Evolutionary conservation across 331 rosid genomes (phyloP).

Genomic region (Prunus yedoensis): DNA sequence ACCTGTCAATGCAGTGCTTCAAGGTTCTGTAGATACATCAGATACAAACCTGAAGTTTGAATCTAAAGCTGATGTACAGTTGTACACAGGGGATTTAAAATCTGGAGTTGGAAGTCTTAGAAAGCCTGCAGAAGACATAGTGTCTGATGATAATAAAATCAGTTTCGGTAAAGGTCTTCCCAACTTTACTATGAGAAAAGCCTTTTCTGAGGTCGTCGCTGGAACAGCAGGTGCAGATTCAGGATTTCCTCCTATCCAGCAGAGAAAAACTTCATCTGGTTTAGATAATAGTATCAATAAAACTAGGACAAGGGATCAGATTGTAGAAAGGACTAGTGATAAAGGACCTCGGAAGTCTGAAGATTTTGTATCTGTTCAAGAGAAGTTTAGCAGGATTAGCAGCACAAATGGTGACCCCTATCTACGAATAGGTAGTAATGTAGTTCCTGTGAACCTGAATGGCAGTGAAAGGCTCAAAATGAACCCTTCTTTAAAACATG

Average conservation of each 20-base stretch:
- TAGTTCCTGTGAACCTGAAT: slow-evolving; percentile 63
- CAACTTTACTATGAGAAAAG: slow-evolving; percentile 71
- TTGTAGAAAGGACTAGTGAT: slow-evolving; percentile 35
- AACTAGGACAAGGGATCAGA: slow-evolving; percentile 46
- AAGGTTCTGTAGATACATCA: slow-evolving; percentile 36
- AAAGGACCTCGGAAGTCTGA: slow-evolving; percentile 44
- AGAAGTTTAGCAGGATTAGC: slow-evolving; percentile 33
- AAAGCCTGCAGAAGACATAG: slow-evolving; percentile 39
- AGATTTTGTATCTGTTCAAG: slow-evolving; percentile 39
- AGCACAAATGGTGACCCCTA: slow-evolving; percentile 48
- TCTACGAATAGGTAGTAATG: slow-evolving; percentile 69
- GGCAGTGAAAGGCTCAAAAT: slow-evolving; percentile 43
- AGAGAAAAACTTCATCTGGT: slow-evolving; percentile 44
- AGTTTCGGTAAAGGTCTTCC: slow-evolving; percentile 75
- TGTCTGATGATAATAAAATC: slow-evolving; percentile 53
- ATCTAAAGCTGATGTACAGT: slow-evolving; percentile 26
- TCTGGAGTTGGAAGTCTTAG: slow-evolving; percentile 44
- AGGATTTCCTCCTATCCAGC: slow-evolving; percentile 87
- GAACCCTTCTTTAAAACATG: slow-evolving; percentile 47
- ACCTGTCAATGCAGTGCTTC: slow-evolving; percentile 39
- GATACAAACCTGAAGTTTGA: slow-evolving; percentile 37
- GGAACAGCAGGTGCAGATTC: slow-evolving; percentile 68
- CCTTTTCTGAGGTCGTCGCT: slow-evolving; percentile 95
- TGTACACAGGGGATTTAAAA: slow-evolving; percentile 39
- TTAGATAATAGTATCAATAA: slow-evolving; percentile 59